Evolutionary conservation across 768 basidiomycete species (phyloP), one percentile per base, ranked within the genome.

Genomic region (Lactifluus rugatus): DNA sequence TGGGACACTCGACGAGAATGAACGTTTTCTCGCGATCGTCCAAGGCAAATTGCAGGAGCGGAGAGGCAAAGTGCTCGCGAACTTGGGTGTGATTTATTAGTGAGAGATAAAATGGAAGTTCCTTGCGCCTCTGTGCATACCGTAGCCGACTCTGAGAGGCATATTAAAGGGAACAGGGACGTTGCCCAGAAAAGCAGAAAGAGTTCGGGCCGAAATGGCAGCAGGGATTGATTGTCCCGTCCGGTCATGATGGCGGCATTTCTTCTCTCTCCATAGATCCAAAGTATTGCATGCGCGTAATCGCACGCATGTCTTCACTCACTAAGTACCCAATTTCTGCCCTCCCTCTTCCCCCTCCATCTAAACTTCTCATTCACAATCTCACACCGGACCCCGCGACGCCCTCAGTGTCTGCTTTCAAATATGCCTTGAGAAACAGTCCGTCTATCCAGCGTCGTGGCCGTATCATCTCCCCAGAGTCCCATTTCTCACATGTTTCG

Each of bases 31-130:
- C 81, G 21, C 77, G 73, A 65, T 95, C 89, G 9, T 70, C 74
- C 23, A 80, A 81, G 2, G 84, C 83, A 66, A 85, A 90, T 68
- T 95, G 93, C 2, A 98, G 81, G 16, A 99, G 76, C 0, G 95
- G 95, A 1, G 89, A 88, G 16, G 88, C 89, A 72, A 97, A 97
- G 70, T 96, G 93, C 67, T 92, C 89, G 32, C 87, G 77, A 49
- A 92, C 87, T 87, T 44, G 19, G 39, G 11, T 9, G 9, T 7
- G 13, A 14, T 31, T 44, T 19, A 28, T 44, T 17, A 23, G 26
- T 21, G 5, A 25, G 11, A 21, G 6, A 32, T 9, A 11, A 34
- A 34, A 34, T 3, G 14, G 19, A 11, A 25, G 16, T 26, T 45
- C 1, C 14, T 44, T 21, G 19, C 31, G 48, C 39, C 13, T 37